Percentiles rank a stretch among this genome's conserved stretches.
Evolutionary conservation across 345 rosid genomes (phyloP).

Genomic region (Balakata baccata): DNA sequence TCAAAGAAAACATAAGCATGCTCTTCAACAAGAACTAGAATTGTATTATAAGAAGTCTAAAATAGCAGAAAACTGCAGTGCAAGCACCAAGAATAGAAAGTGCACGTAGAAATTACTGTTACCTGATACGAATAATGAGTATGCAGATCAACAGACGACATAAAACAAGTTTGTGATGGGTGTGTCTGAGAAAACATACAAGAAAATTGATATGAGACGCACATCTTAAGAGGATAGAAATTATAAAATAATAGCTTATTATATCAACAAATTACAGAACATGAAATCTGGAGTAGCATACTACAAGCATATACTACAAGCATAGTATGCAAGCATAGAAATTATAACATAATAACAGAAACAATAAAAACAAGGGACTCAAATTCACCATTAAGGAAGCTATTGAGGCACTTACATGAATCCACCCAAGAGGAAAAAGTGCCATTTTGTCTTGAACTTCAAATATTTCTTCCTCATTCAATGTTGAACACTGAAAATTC

Average conservation of each 20-base stretch:
- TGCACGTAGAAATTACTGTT: slow-evolving; percentile 9
- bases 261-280: not conserved
- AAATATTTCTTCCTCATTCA: slow-evolving; percentile 90
- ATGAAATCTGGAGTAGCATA: not conserved
- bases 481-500: slow-evolving; percentile 67
- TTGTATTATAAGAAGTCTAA: not conserved
- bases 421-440: slow-evolving; percentile 93
- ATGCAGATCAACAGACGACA: slow-evolving; percentile 98
- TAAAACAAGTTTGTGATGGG: slow-evolving; percentile 94
- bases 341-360: not conserved
- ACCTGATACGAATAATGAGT: slow-evolving; percentile 99
- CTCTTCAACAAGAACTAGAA: not conserved
- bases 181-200: slow-evolving; percentile 68
- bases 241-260: not conserved
- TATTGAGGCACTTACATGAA: slow-evolving; percentile 59
- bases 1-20: not conserved
- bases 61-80: not conserved
- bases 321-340: not conserved
- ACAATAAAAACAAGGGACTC: not conserved
- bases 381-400: slow-evolving; percentile 5
- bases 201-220: slow-evolving; percentile 16
- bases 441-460: slow-evolving; percentile 82
- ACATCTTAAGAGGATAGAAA: not conserved
- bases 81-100: slow-evolving; percentile 3
- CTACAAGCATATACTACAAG: no score